Conservation (phyloP, 2,329 filamentous ascomycete species). For the Celoporthe dispersa region DNA sequence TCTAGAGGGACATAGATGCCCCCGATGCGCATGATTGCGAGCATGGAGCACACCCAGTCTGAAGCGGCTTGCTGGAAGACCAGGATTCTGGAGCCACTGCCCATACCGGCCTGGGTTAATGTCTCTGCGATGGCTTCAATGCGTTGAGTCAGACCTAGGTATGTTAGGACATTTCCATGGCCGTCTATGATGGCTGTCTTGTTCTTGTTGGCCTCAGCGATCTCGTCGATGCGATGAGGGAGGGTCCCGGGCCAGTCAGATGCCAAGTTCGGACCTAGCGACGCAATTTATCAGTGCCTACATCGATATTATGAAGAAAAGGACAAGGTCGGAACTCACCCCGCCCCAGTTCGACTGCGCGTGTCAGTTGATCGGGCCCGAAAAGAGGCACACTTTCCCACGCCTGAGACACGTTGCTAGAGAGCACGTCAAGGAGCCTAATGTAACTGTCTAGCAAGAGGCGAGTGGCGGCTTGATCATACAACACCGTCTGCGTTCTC, state of each 20-base stretch:
- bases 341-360: background rate
- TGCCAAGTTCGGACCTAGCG: background rate
- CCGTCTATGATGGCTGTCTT: background rate
- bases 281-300: background rate
- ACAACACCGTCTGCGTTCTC: background rate
- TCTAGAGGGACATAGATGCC: slow-evolving; percentile 49
- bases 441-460: background rate
- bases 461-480: background rate
- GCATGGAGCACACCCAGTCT: slow-evolving; percentile 43
- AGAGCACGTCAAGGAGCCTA: background rate
- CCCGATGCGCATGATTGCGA: slow-evolving; percentile 47
- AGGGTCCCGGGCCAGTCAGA: background rate
- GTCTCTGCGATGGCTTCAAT: background rate
- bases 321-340: background rate
- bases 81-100: background rate
- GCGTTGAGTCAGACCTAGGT: background rate
- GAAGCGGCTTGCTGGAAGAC: slow-evolving; percentile 19
- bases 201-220: background rate
- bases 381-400: background rate
- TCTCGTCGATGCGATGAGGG: background rate
- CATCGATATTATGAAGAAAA: background rate
- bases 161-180: background rate
- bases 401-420: background rate
- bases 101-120: background rate
- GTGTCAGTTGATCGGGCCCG: background rate